These are phyloP conservation scores for Neofusicoccum umdonicola DNA, from an alignment of 2,329 filamentous ascomycete genomes.

Conservation along the genomic window DNA sequence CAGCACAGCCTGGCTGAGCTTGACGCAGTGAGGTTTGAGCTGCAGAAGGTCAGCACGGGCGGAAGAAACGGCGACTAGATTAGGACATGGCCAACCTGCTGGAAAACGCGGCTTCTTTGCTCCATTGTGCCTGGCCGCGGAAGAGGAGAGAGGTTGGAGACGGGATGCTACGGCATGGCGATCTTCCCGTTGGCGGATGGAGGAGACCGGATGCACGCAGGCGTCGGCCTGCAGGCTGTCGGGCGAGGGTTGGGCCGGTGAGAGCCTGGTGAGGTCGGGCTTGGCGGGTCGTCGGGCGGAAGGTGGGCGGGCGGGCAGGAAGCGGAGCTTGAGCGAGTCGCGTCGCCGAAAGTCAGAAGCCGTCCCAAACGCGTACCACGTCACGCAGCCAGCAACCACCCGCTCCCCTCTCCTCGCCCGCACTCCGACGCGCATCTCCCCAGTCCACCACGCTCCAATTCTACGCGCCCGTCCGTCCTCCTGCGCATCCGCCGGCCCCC, in stretches of 20 bases:
- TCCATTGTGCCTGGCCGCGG: conserved; percentile 1
- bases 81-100: conserved; percentile 26
- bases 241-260: not conserved
- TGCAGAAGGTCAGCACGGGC: conserved; percentile 30
- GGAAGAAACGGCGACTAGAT: not conserved
- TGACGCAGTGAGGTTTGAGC: conserved; percentile 59
- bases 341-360: conserved; percentile 15
- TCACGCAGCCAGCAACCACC: conserved; percentile 12
- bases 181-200: not conserved
- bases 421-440: not conserved
- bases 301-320: not conserved
- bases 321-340: conserved; percentile 8
- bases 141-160: not conserved
- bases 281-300: conserved; percentile 4
- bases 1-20: conserved; percentile 55
- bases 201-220: not conserved
- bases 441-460: not conserved
- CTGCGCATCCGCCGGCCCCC: not conserved
- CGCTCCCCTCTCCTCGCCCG: not conserved
- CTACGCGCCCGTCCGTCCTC: not conserved
- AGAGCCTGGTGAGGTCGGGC: not conserved
- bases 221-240: not conserved
- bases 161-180: not conserved
- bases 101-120: conserved; percentile 39
- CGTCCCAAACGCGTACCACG: conserved; percentile 17